Percentiles rank a stretch among this genome's conserved stretches.
Conservation (phyloP, 2,329 filamentous ascomycete genomes). For the Dryadomyces quercus-mongolicae region DNA sequence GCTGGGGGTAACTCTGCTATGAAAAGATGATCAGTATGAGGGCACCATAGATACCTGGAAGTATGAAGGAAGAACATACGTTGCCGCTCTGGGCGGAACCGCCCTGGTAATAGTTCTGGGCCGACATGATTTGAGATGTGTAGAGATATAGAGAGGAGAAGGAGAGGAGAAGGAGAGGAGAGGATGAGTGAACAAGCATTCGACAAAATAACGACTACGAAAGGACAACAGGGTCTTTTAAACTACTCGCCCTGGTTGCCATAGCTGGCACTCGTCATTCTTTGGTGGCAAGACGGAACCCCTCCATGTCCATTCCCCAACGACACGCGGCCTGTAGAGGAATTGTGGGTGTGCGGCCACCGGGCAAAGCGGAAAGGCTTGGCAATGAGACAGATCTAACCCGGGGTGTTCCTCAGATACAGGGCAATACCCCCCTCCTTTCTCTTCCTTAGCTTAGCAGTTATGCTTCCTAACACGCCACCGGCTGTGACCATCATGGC, state of each 20-base stretch:
- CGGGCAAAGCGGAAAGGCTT: neutral
- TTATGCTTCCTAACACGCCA: neutral
- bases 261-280: neutral
- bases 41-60: neutral
- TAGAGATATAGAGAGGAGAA: neutral
- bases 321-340: slow-evolving; percentile 1
- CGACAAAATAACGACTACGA: neutral
- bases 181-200: neutral
- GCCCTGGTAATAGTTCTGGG: slow-evolving; percentile 13
- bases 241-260: neutral
- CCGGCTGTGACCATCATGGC: neutral
- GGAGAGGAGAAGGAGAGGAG: neutral
- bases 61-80: neutral
- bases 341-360: neutral
- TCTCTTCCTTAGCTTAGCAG: too few species aligned
- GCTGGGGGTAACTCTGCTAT: slow-evolving; percentile 6
- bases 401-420: neutral
- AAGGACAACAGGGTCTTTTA: neutral
- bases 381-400: neutral
- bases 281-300: neutral
- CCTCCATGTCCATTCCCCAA: neutral
- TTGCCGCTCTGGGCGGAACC: slow-evolving; percentile 10
- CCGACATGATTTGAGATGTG: slow-evolving; percentile 10
- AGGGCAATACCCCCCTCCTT: neutral
- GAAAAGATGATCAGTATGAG: neutral